Base-by-base conservation (phyloP, 2,329 filamentous ascomycete species). In the Colletotrichum sojae region DNA sequence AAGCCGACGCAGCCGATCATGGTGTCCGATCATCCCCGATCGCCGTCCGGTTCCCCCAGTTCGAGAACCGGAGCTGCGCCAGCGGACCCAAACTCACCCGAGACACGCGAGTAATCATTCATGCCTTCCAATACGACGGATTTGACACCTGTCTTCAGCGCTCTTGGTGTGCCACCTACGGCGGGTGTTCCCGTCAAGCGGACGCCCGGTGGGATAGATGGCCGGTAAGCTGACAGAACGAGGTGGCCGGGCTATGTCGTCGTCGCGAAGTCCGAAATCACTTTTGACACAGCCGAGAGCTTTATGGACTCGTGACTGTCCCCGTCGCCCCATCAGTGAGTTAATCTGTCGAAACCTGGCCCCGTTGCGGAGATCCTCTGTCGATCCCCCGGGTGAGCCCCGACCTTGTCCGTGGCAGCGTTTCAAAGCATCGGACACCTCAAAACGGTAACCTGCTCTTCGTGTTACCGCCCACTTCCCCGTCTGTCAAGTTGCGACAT, bases 341-440 rank as follows among this genome's bases (percentile, higher is more conserved):
- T 36, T 22, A 39, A 25, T 20, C 18, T 2, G 25, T 18, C 56
- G 52, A 67, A 67, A 56, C 64, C 51, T 36, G 9, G 31, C 20
- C n/a, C 39, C n/a, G 36, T 6, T 36, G 25, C 59, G 59, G 53
- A 52, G 22, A 10, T 63, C 40, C 31, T 46, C 13, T 15, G 31
- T 43, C 43, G 13, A 63, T 54, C n/a, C 40, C 48, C 57, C 64
- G 49, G 49, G 31, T 8, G 9, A 6, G 18, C 36, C 18, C 27
- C 64, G 25, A 18, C 18, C 39, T 45, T 64, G 59, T 57, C 46
- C 65, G 52, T 16, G 9, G 10, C 9, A 22, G 3, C 16, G 59
- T 64, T 67, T 67, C 46, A 49, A 39, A 67, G 53, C 53, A 63
- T 67, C 64, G 46, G 39, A 51, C 18, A 52, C 31, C 59, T 51